These are phyloP conservation scores for Fraxinus floribunda DNA, from an alignment of 305 asterid species.

Conservation along the genomic window DNA sequence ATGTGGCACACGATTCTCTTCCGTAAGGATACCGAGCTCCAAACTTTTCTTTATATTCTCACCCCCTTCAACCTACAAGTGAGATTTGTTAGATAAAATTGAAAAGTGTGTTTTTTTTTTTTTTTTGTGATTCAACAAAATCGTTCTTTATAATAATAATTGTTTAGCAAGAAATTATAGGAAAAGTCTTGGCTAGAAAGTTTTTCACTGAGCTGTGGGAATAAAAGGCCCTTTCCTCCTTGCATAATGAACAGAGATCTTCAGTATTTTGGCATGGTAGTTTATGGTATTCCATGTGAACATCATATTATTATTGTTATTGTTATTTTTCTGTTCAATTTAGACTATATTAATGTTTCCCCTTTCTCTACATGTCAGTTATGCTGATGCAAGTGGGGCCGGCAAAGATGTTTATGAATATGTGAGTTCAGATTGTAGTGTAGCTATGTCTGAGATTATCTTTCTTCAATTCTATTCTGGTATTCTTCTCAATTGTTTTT, in stretches of 20 bases:
- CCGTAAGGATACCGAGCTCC: conserved; percentile 42
- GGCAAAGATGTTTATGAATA: conserved; percentile 69
- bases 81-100: neutral
- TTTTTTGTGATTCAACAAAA: neutral
- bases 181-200: neutral
- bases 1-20: conserved; percentile 57
- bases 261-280: neutral
- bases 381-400: conserved; percentile 74
- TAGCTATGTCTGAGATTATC: neutral
- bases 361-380: conserved; percentile 38
- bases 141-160: neutral
- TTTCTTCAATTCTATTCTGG: neutral
- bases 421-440: conserved; percentile 43
- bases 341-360: conserved; percentile 3
- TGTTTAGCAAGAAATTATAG: neutral
- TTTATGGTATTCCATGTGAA: neutral
- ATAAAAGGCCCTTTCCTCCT: neutral
- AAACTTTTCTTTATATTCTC: neutral
- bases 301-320: neutral
- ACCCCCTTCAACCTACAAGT: neutral
- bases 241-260: neutral
- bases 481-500: neutral
- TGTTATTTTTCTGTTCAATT: neutral
- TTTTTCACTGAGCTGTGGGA: neutral
- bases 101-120: neutral